phyloP scores from a whole-genome alignment of 352 stramenopile species.

The Blastocystis sp. region DNA sequence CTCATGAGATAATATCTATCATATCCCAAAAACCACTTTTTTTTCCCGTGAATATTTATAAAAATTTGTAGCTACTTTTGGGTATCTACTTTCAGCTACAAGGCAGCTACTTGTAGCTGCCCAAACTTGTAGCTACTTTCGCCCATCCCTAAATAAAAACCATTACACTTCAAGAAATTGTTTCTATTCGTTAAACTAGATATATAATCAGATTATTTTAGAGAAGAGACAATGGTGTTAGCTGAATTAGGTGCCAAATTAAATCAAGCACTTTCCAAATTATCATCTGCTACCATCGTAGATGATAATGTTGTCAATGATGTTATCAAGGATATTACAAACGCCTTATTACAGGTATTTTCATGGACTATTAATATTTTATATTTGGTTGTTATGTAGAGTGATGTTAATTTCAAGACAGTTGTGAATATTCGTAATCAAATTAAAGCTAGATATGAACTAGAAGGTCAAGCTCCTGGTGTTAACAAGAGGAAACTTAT shows the following conservation, averaged over 20 bases:
- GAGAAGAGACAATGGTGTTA: slow-evolving; percentile 55
- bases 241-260: slow-evolving; percentile 63
- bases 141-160: too few species aligned
- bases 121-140: too few species aligned
- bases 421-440: slow-evolving; percentile 65
- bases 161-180: too few species aligned
- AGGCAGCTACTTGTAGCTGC: too few species aligned
- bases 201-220: too few species aligned
- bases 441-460: slow-evolving; percentile 61
- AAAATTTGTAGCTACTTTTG: too few species aligned
- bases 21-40: too few species aligned
- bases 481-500: slow-evolving; percentile 63
- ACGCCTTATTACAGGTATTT: slow-evolving; percentile 57
- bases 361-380: neutral
- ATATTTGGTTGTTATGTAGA: slow-evolving; percentile 61
- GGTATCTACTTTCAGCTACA: too few species aligned
- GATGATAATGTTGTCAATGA: slow-evolving; percentile 66
- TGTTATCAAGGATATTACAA: slow-evolving; percentile 68
- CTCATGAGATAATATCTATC: too few species aligned
- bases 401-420: slow-evolving; percentile 41
- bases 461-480: slow-evolving; percentile 52
- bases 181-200: too few species aligned
- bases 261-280: slow-evolving; percentile 58
- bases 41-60: too few species aligned
- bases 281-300: slow-evolving; percentile 62